Conservation (phyloP, 257 asterid species). For the Solanum tarijense region DNA sequence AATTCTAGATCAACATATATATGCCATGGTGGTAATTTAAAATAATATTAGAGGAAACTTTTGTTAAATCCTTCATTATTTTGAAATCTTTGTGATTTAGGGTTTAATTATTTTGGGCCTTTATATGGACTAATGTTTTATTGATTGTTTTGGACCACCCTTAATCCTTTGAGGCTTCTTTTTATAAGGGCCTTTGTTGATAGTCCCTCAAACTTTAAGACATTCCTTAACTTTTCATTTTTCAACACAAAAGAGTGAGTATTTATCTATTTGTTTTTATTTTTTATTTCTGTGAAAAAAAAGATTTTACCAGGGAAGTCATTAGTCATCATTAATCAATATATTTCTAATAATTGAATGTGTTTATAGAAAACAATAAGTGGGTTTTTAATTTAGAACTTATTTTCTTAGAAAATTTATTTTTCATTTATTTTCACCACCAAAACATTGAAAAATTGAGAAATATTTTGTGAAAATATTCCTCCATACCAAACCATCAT, state of each 20-base stretch:
- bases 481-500: not conserved
- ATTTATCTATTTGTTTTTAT: not conserved
- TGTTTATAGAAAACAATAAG: not conserved
- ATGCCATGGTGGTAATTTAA: not conserved
- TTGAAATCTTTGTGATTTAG: not conserved
- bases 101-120: not conserved
- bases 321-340: not conserved
- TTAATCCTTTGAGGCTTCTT: not conserved
- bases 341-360: not conserved
- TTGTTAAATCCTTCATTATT: not conserved
- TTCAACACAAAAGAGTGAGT: not conserved
- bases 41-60: not conserved
- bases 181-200: not conserved
- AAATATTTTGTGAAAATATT: not conserved
- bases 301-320: not conserved
- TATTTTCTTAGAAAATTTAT: not conserved
- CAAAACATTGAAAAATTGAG: not conserved
- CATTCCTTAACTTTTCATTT: not conserved
- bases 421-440: not conserved
- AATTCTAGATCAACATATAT: not conserved
- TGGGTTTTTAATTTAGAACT: not conserved
- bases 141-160: not conserved
- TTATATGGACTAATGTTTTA: not conserved
- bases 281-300: not conserved
- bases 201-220: not conserved